Evolutionary conservation across 2,329 filamentous ascomycete genomes (phyloP), one percentile per base, ranked within the genome.

Genomic region (Drechslera avenae): DNA sequence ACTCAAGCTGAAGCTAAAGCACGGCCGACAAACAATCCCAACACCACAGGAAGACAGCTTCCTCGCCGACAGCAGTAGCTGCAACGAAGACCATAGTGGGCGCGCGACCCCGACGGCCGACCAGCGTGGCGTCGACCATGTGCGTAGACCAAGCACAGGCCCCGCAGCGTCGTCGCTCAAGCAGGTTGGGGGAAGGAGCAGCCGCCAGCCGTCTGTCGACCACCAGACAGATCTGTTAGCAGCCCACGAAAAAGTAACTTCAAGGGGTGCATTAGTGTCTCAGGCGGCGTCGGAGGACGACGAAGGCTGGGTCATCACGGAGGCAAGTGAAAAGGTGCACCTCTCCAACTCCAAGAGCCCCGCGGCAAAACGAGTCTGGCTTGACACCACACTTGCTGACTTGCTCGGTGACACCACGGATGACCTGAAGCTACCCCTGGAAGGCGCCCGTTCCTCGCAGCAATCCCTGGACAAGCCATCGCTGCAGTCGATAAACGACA

Each of bases 51-150:
- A 79, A 52, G 73, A 76, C 46, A 79, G 80, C 4, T 82, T 81
- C 63, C 76, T 82, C 39, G 74, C 79, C 43, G 81, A 82, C 56
- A 80, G 75, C 62, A 73, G 70, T 55, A 83, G 79, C 56, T 80
- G 82, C 56, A 78, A 79, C 40, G 80, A 79, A 53, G 76, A 77
- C 49, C 71, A 69, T 47, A 75, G 72, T 52, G 71, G 71, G 39
- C 66, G 66, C 33, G 67, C 57, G 30, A 66, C 68, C 41, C 64
- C 69, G 33, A 54, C 64, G 8, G 63, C 57, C 42, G 64, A 67
- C 28, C 60, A 53, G 46, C 62, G 59, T 50, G 55, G 61, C 36
- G 48, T 57, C 30, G 66, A 68, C 51, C 62, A 71, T 60, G 62
- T 61, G 46, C 65, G 64, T 46, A 61, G 66, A 47, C 59, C 64